These are phyloP conservation scores for Pseudoscleropodium purum DNA, from an alignment of 225 moss, liverwort and hornwort genomes.

Conservation along the genomic window DNA sequence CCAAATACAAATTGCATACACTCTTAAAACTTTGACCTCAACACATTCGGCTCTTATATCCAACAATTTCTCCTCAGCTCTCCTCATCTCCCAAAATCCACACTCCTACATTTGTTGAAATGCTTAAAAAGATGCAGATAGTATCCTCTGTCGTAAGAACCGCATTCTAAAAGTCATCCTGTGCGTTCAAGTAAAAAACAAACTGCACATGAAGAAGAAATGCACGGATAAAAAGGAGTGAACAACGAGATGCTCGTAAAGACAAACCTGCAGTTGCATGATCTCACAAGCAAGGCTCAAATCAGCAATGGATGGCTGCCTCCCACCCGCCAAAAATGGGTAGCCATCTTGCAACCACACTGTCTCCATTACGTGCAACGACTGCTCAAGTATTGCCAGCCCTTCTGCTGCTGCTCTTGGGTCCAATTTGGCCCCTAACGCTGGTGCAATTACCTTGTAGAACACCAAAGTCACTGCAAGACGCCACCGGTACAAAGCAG, in stretches of 20 bases:
- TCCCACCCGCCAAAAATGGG: constrained; percentile 40
- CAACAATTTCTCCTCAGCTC: background rate
- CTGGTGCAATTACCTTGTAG: constrained; percentile 23
- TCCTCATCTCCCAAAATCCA: background rate
- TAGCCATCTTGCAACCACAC: constrained; percentile 49
- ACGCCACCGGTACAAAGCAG: background rate
- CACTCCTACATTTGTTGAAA: background rate
- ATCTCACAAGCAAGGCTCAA: constrained; percentile 61
- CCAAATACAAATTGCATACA: background rate
- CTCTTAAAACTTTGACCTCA: background rate
- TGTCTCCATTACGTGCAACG: constrained; percentile 46
- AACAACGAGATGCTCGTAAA: background rate
- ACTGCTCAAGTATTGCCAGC: constrained; percentile 5
- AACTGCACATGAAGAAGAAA: background rate
- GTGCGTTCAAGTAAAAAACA: background rate
- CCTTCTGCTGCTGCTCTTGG: constrained; percentile 13
- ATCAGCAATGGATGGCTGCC: constrained; percentile 69
- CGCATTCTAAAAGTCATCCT: background rate
- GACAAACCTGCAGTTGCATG: constrained; percentile 47
- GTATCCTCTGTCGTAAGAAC: background rate
- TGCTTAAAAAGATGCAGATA: background rate
- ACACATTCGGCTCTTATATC: background rate
- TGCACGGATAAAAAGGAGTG: background rate
- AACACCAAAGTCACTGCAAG: constrained; percentile 29
- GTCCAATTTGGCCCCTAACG: constrained; percentile 3